phyloP scores from a whole-genome alignment of 208 protist species.

The Acanthamoeba lenticulata region DNA sequence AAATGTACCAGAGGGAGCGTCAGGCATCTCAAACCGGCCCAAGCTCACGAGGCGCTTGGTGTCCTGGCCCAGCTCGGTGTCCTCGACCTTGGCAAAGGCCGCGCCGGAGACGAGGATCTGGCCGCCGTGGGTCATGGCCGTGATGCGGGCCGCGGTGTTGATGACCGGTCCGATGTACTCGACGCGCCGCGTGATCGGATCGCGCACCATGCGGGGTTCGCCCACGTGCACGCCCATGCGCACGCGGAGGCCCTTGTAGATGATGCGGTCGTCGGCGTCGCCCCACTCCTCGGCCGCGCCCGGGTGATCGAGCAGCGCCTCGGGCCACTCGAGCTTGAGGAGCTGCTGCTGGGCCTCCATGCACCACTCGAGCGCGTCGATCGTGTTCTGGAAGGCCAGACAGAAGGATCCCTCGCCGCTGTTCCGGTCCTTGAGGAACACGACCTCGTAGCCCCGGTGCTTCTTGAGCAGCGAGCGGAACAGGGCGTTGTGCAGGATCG shows the following conservation, averaged over 20 bases:
- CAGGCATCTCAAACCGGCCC: conserved; percentile 52
- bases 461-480: conserved; percentile 35
- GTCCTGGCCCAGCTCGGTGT: neutral
- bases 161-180: conserved; percentile 34
- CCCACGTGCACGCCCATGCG: conserved; percentile 40
- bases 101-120: conserved; percentile 31
- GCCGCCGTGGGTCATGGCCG: conserved; percentile 24
- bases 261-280: neutral
- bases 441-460: conserved; percentile 30
- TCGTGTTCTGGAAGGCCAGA: conserved; percentile 56
- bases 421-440: conserved; percentile 44
- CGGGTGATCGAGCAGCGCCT: conserved; percentile 45
- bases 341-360: conserved; percentile 45
- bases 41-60: neutral
- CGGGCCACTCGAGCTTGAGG: conserved; percentile 31
- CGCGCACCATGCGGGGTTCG: neutral
- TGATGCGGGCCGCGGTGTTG: conserved; percentile 28
- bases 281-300: conserved; percentile 47
- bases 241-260: conserved; percentile 27
- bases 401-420: conserved; percentile 64
- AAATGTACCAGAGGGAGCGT: too few species aligned
- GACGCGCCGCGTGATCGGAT: conserved; percentile 21
- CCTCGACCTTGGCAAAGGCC: conserved; percentile 14
- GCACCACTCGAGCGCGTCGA: conserved; percentile 18
- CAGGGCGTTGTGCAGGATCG: neutral